These are phyloP conservation scores for Rhododendron kiyosumense DNA, from an alignment of 148 eudicot species.

Conservation along the genomic window DNA sequence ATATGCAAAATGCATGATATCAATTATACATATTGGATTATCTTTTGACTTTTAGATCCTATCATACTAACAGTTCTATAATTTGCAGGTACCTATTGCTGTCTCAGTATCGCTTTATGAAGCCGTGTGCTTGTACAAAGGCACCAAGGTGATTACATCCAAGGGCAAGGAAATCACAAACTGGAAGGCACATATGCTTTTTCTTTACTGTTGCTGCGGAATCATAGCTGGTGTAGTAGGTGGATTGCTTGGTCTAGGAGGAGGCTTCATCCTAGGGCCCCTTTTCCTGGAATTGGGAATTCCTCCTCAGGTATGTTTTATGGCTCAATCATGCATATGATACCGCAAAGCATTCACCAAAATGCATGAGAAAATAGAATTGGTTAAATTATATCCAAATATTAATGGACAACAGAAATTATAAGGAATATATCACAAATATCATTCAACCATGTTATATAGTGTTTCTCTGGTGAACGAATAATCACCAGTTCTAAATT, in stretches of 20 bases:
- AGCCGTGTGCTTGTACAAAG: constrained; percentile 39
- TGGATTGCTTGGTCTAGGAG: constrained; percentile 60
- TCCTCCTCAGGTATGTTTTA: constrained; percentile 45
- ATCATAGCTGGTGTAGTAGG: constrained; percentile 53
- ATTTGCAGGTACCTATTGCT: constrained; percentile 41
- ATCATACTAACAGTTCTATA: background rate
- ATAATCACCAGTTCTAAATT: background rate
- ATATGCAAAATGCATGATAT: background rate
- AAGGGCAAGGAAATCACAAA: constrained; percentile 39
- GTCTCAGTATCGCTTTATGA: constrained; percentile 35
- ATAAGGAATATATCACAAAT: background rate
- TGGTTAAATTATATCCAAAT: background rate
- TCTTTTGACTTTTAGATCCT: background rate
- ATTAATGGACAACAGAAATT: background rate
- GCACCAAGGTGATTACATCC: constrained; percentile 47
- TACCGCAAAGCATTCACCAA: background rate
- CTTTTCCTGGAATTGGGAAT: constrained; percentile 56
- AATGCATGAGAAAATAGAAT: background rate
- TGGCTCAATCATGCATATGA: background rate
- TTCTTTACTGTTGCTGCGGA: constrained; percentile 39
- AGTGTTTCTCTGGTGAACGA: background rate
- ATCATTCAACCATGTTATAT: background rate
- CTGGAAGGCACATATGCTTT: constrained; percentile 33
- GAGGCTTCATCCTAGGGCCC: constrained; percentile 62
- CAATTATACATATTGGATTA: background rate